phyloP scores from a whole-genome alignment of 75 land plant genomes.

The Picea glauca region DNA sequence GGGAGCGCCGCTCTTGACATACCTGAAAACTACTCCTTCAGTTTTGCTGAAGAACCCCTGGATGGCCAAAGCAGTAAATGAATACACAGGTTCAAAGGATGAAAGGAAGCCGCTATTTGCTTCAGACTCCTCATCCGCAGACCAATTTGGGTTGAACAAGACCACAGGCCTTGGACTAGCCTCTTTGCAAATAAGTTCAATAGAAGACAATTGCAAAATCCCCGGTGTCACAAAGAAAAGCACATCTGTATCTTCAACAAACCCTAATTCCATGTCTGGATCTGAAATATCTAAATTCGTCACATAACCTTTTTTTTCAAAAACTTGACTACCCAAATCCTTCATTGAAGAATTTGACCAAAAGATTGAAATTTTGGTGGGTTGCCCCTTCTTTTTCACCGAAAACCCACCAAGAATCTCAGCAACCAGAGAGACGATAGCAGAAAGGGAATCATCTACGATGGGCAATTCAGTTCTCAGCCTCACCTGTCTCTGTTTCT shows the following conservation, averaged over 20 bases:
- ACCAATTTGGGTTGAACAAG: conserved; percentile 84
- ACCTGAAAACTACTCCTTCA: conserved; percentile 70
- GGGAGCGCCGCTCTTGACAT: conserved; percentile 43
- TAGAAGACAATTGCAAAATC: conserved; percentile 20
- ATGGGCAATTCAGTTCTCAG: conserved; percentile 80
- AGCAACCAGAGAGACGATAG: conserved; percentile 48
- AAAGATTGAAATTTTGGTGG: conserved; percentile 25
- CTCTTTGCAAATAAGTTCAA: conserved; percentile 30
- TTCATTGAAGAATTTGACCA: conserved; percentile 29
- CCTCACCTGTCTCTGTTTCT: conserved; percentile 58
- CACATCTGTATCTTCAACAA: conserved; percentile 31
- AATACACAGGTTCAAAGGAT: conserved; percentile 80
- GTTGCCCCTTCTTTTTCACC: conserved; percentile 27
- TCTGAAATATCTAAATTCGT: neutral
- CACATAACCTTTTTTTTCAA: neutral
- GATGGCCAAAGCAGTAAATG: conserved; percentile 81
- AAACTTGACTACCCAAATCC: conserved; percentile 21
- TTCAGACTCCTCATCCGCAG: conserved; percentile 52
- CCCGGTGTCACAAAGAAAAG: conserved; percentile 59
- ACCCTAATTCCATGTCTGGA: neutral
- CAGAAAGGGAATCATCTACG: conserved; percentile 57
- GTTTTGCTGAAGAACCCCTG: conserved; percentile 68
- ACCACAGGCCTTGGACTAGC: conserved; percentile 61
- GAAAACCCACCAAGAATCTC: conserved; percentile 49
- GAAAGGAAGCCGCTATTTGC: conserved; percentile 39